These are phyloP conservation scores for Rhynchospora breviuscula DNA, from an alignment of 176 grass and related monocot species.

Conservation along the genomic window DNA sequence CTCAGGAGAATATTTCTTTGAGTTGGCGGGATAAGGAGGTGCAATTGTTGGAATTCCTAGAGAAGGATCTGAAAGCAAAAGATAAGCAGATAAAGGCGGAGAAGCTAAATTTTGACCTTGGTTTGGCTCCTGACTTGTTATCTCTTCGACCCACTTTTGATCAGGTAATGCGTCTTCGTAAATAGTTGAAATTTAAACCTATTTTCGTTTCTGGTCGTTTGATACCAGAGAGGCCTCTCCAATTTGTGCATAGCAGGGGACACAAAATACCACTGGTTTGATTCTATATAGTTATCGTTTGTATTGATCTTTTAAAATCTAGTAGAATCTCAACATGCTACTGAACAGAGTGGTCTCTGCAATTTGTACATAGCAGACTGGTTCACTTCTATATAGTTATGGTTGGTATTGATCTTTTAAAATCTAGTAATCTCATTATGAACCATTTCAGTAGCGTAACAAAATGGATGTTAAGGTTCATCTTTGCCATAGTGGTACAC, in stretches of 20 bases:
- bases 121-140: slow-evolving; percentile 3
- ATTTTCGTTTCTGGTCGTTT: not conserved
- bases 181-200: not conserved
- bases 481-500: not conserved
- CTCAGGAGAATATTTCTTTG: not conserved
- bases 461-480: not conserved
- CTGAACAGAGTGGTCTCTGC: not conserved
- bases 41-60: not conserved
- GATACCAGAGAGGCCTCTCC: not conserved
- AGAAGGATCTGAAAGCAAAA: slow-evolving; percentile 10
- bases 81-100: slow-evolving; percentile 5
- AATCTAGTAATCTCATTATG: not conserved
- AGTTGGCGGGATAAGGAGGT: not conserved
- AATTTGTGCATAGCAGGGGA: not conserved
- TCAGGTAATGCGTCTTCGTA: slow-evolving; percentile 7
- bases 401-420: not conserved
- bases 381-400: not conserved
- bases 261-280: not conserved
- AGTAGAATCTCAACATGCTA: not conserved
- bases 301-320: not conserved
- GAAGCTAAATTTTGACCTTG: slow-evolving; percentile 4
- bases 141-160: slow-evolving; percentile 12
- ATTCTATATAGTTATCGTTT: not conserved
- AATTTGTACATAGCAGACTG: not conserved
- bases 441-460: not conserved